Conservation (phyloP, 2,329 filamentous ascomycete genomes). For the Zasmidium angulare region DNA sequence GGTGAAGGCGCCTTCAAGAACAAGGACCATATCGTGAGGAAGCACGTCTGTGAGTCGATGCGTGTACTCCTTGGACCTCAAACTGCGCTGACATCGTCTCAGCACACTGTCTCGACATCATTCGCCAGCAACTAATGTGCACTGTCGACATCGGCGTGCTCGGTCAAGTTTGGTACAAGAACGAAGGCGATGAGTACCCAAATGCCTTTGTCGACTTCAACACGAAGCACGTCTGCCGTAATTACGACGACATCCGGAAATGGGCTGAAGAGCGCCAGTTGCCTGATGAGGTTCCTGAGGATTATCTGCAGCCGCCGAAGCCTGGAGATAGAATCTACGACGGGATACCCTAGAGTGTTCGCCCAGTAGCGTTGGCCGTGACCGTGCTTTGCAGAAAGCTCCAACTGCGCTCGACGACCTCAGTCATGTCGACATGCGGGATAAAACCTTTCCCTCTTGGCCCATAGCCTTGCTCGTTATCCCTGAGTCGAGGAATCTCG, state of each 20-base stretch:
- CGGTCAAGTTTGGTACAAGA: conserved; percentile 61
- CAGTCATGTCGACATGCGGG: conserved; percentile 44
- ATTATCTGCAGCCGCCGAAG: conserved; percentile 17
- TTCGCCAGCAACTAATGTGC: conserved; percentile 67
- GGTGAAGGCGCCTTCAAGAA: conserved; percentile 58
- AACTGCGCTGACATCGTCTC: neutral
- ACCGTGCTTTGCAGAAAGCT: neutral
- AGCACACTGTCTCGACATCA: conserved; percentile 62
- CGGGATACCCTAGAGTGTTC: conserved; percentile 10
- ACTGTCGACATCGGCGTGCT: conserved; percentile 61
- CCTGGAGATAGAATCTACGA: conserved; percentile 16
- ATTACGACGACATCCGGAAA: conserved; percentile 53
- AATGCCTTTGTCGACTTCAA: conserved; percentile 63
- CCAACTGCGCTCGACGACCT: conserved; percentile 36
- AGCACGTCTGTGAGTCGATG: conserved; percentile 55
- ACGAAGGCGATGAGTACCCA: conserved; percentile 36
- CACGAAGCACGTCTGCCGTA: conserved; percentile 59
- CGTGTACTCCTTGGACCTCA: neutral
- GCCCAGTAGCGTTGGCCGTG: neutral
- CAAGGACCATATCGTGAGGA: conserved; percentile 53
- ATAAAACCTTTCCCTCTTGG: conserved; percentile 47
- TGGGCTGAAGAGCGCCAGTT: conserved; percentile 60
- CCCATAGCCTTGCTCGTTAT: conserved; percentile 46
- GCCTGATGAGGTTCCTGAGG: conserved; percentile 38
- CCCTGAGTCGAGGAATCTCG: conserved; percentile 45